Conservation (phyloP, 495 filamentous ascomycete genomes). For the Hypomontagnella monticulosa region DNA sequence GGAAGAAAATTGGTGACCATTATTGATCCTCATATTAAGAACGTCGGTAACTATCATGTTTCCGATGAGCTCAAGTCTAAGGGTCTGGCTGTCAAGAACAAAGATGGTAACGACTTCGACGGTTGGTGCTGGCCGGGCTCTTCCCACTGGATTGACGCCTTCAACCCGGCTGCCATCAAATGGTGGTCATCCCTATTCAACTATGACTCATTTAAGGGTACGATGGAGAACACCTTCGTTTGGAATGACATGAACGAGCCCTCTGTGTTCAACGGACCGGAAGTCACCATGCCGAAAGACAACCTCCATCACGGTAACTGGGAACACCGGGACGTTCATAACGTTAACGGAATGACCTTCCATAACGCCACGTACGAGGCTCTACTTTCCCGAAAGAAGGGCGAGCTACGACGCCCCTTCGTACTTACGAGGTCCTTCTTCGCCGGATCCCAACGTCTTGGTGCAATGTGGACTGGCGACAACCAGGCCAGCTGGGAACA, state of each 20-base stretch:
- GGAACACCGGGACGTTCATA: slow-evolving; percentile 98
- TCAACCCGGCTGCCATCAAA: slow-evolving; percentile 83
- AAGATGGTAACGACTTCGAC: slow-evolving; percentile 88
- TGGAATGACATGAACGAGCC: slow-evolving; percentile 99
- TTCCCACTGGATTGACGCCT: slow-evolving; percentile 94
- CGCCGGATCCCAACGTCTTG: slow-evolving; percentile 84
- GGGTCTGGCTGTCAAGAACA: slow-evolving; percentile 83
- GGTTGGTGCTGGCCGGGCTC: slow-evolving; percentile 99
- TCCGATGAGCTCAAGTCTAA: slow-evolving; percentile 84
- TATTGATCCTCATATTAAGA: slow-evolving; percentile 98
- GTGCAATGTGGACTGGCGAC: slow-evolving; percentile 98
- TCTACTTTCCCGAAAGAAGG: slow-evolving; percentile 79
- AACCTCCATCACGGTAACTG: slow-evolving; percentile 90
- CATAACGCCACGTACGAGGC: slow-evolving; percentile 92
- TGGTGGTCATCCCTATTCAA: slow-evolving; percentile 94
- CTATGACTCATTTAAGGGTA: slow-evolving; percentile 85
- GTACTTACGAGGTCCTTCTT: slow-evolving; percentile 93
- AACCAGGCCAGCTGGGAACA: slow-evolving; percentile 96
- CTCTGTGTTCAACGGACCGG: slow-evolving; percentile 97
- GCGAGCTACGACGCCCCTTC: slow-evolving; percentile 81
- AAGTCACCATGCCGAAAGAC: slow-evolving; percentile 98
- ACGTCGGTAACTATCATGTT: slow-evolving; percentile 77
- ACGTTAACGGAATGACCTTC: slow-evolving; percentile 92
- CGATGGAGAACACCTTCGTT: slow-evolving; percentile 83
- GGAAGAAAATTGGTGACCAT: slow-evolving; percentile 92